Evolutionary conservation across 2,329 filamentous ascomycete species (phyloP).

Genomic region (Pezicula neosporulosa): DNA sequence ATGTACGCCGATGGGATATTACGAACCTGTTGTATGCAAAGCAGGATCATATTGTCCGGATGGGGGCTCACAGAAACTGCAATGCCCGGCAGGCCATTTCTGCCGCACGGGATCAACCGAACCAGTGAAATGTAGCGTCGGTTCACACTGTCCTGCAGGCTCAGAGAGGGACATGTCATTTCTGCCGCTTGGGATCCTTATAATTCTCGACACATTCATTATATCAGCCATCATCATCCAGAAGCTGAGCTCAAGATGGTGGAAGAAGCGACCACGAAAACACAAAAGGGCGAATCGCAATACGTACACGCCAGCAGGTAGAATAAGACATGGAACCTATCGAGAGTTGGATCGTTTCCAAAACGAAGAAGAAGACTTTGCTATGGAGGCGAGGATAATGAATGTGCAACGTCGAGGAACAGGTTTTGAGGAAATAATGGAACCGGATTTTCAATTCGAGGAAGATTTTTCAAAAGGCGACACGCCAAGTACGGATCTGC

Average conservation of each 20-base stretch:
- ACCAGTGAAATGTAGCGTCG: slow-evolving; percentile 43
- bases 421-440: neutral
- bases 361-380: slow-evolving; percentile 24
- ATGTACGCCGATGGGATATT: slow-evolving; percentile 21
- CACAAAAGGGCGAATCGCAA: slow-evolving; percentile 19
- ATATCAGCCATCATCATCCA: slow-evolving; percentile 32
- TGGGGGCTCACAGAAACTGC: slow-evolving; percentile 34
- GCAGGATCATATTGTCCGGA: slow-evolving; percentile 46
- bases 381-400: neutral
- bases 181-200: slow-evolving; percentile 39
- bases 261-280: slow-evolving; percentile 15
- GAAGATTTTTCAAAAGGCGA: neutral
- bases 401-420: neutral
- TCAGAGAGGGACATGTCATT: slow-evolving; percentile 38
- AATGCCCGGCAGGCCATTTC: slow-evolving; percentile 45
- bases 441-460: neutral
- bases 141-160: slow-evolving; percentile 42
- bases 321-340: slow-evolving; percentile 26
- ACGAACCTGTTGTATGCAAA: slow-evolving; percentile 49
- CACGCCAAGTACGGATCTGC: slow-evolving; percentile 32
- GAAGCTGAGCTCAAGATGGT: slow-evolving; percentile 32
- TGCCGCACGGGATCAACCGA: slow-evolving; percentile 46
- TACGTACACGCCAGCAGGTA: slow-evolving; percentile 13
- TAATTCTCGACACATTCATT: slow-evolving; percentile 40
- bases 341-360: slow-evolving; percentile 18